Evolutionary conservation across 176 grass and related monocot species (phyloP).

Genomic region (Thalia dealbata): DNA sequence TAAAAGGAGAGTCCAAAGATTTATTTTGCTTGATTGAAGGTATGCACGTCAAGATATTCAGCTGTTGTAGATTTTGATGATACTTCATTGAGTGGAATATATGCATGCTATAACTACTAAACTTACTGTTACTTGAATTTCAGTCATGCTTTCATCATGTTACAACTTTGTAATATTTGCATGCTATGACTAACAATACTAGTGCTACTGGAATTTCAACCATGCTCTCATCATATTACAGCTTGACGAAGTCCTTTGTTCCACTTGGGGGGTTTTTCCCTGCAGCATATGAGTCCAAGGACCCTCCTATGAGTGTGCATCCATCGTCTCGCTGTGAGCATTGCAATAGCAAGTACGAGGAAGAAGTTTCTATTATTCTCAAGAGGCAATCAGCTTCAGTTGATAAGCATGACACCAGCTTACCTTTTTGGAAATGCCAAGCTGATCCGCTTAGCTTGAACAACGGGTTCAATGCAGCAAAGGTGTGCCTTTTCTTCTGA

Average conservation of each 20-base stretch:
- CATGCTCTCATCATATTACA: constrained; percentile 1
- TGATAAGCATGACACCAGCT: constrained; percentile 29
- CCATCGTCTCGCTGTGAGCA: constrained; percentile 46
- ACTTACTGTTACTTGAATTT: background rate
- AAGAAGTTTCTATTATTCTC: constrained; percentile 58
- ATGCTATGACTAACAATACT: background rate
- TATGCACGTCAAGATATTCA: background rate
- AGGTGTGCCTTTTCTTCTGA: constrained; percentile 36
- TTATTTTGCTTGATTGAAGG: background rate
- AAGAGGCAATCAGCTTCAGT: constrained; percentile 27
- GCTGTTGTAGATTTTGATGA: background rate
- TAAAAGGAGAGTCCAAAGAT: background rate
- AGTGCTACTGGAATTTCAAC: background rate
- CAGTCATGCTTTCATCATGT: background rate
- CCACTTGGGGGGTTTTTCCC: constrained; percentile 53
- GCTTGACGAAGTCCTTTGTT: constrained; percentile 44
- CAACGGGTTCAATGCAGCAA: constrained; percentile 43
- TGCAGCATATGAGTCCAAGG: constrained; percentile 28
- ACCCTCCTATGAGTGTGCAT: constrained; percentile 17
- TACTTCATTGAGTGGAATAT: background rate
- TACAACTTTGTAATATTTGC: background rate
- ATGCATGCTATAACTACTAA: background rate
- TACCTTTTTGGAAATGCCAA: constrained; percentile 51
- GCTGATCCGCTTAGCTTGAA: constrained; percentile 30
- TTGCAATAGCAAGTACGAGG: constrained; percentile 64